Percentiles rank a stretch among this genome's conserved stretches.
phyloP scores from a whole-genome alignment of 73 alveolate species.

The Halteria grandinella region DNA sequence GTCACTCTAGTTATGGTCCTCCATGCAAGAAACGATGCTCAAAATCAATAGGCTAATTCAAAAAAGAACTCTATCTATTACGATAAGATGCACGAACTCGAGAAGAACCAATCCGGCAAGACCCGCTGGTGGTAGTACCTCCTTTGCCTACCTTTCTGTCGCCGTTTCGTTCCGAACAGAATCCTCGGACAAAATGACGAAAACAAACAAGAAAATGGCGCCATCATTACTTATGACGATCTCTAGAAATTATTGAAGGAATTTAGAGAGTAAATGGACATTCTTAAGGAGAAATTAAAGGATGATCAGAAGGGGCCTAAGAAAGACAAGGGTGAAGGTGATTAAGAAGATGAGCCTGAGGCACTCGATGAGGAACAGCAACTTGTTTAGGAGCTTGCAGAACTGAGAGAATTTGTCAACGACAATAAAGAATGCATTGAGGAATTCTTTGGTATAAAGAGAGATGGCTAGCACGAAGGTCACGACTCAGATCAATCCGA shows the following conservation, averaged over 20 bases:
- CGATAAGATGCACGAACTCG: slow-evolving; percentile 16
- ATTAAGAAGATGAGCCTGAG: background rate
- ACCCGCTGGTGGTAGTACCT: slow-evolving; percentile 2
- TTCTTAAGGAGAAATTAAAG: background rate
- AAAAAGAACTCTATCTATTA: slow-evolving; percentile 5
- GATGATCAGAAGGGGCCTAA: slow-evolving; percentile 8
- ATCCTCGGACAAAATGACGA: too few species aligned
- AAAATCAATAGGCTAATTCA: background rate
- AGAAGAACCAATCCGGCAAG: background rate
- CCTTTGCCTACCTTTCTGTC: too few species aligned
- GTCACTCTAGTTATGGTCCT: slow-evolving; percentile 37
- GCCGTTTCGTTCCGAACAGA: too few species aligned
- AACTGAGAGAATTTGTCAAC: slow-evolving; percentile 31
- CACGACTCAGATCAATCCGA: background rate
- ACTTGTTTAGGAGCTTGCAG: background rate
- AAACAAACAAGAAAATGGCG: background rate
- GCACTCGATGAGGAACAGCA: slow-evolving; percentile 1
- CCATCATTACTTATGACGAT: background rate
- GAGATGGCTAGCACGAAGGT: background rate
- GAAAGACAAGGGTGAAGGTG: slow-evolving; percentile 17
- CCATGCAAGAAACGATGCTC: slow-evolving; percentile 47
- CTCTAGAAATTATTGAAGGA: slow-evolving; percentile 1
- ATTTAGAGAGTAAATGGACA: slow-evolving; percentile 28
- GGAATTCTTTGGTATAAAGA: slow-evolving; percentile 17
- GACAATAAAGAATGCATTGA: slow-evolving; percentile 39